Conservation (phyloP, 345 rosid genomes). For the Camelina laxa region DNA sequence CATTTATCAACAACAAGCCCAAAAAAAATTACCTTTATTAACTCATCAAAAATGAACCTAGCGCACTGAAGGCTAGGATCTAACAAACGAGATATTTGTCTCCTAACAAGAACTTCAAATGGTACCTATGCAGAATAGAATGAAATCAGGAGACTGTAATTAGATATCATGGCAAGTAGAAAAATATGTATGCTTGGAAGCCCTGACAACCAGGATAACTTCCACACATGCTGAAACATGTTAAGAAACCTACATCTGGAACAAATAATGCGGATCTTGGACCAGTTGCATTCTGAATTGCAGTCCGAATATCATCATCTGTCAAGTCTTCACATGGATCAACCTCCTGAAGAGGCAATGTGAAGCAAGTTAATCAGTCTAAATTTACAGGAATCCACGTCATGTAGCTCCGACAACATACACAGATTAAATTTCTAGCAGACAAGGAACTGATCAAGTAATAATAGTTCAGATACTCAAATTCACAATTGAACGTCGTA, state of each 20-base stretch:
- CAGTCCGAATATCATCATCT: conserved; percentile 68
- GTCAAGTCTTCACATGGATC: conserved; percentile 72
- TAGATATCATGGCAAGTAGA: conserved; percentile 3
- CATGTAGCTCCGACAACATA: conserved; percentile 1
- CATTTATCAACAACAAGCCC: conserved; percentile 53
- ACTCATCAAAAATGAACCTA: conserved; percentile 66
- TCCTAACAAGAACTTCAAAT: conserved; percentile 71
- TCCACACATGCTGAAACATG: conserved; percentile 19
- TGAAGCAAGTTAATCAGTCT: conserved; percentile 25
- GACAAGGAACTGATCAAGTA: background rate
- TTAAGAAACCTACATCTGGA: conserved; percentile 56
- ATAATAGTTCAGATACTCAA: background rate
- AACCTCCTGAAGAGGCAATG: conserved; percentile 52
- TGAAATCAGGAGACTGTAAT: conserved; percentile 15
- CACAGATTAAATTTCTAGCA: conserved; percentile 25
- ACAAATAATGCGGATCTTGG: conserved; percentile 65
- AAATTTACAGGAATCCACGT: conserved; percentile 21
- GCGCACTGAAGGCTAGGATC: conserved; percentile 78
- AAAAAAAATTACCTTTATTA: conserved; percentile 61
- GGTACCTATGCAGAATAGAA: conserved; percentile 53
- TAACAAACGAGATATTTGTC: conserved; percentile 63
- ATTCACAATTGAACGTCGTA: background rate
- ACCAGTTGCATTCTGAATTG: conserved; percentile 71
- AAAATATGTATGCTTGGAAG: conserved; percentile 7
- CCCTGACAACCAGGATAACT: conserved; percentile 29